These are phyloP conservation scores for Sugiyamaella marilandica DNA, from an alignment of 805 yeast genomes.

Conservation along the genomic window DNA sequence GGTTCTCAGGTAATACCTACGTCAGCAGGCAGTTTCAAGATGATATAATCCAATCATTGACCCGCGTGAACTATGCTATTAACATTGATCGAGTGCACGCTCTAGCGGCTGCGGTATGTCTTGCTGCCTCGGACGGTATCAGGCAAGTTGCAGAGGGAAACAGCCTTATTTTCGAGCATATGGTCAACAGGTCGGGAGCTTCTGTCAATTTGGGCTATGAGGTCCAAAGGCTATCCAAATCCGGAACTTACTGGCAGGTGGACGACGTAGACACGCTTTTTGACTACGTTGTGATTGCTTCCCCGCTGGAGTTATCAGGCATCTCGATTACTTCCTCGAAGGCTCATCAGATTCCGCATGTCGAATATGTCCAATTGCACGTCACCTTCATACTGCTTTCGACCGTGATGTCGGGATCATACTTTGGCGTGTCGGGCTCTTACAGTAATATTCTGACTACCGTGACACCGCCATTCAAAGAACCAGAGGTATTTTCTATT, in stretches of 20 bases:
- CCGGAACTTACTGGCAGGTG: conserved; percentile 6
- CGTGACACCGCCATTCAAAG: background rate
- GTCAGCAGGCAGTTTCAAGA: conserved; percentile 28
- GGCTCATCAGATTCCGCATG: conserved; percentile 17
- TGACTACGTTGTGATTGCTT: conserved; percentile 44
- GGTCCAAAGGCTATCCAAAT: conserved; percentile 27
- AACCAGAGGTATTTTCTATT: conserved; percentile 10
- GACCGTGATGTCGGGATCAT: conserved; percentile 3
- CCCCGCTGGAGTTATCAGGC: conserved; percentile 36
- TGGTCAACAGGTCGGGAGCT: conserved; percentile 37
- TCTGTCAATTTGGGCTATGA: conserved; percentile 27
- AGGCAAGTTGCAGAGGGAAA: conserved; percentile 42
- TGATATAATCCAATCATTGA: conserved; percentile 38
- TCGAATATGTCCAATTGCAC: conserved; percentile 38
- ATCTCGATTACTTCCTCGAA: conserved; percentile 20
- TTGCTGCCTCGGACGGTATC: conserved; percentile 36
- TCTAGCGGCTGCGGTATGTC: conserved; percentile 38
- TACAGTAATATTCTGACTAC: conserved; percentile 8
- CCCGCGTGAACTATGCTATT: conserved; percentile 44
- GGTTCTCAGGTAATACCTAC: conserved; percentile 21
- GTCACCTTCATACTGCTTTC: conserved; percentile 31
- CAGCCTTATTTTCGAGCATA: conserved; percentile 39
- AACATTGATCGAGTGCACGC: conserved; percentile 41
- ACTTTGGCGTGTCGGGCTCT: conserved; percentile 8
- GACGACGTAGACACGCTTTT: conserved; percentile 22